Evolutionary conservation across 148 eudicot species (phyloP).

Genomic region (Rhododendron kiyosumense): DNA sequence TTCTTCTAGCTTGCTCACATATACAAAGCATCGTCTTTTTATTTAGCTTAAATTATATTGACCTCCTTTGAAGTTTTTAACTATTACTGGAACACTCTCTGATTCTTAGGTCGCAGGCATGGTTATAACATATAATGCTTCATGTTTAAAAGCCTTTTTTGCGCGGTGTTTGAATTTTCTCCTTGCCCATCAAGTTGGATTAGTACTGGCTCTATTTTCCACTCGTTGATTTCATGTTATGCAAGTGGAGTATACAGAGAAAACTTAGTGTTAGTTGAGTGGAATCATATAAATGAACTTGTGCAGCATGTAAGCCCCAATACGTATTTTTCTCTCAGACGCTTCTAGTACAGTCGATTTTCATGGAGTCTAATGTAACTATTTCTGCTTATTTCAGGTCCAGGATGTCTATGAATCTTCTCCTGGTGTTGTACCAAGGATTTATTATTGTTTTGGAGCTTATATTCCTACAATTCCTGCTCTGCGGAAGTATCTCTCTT

Average conservation of each 20-base stretch:
- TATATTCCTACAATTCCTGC: conserved; percentile 70
- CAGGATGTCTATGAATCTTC: conserved; percentile 45
- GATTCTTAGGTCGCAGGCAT: neutral
- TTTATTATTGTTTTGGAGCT: conserved; percentile 64
- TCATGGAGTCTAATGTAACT: neutral
- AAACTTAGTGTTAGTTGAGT: neutral
- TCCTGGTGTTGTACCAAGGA: conserved; percentile 60
- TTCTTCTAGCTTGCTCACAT: neutral
- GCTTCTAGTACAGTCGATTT: neutral
- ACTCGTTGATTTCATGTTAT: neutral
- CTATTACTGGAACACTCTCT: neutral
- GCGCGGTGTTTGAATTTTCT: neutral
- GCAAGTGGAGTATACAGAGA: neutral
- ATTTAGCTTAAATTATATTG: neutral
- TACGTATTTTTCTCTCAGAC: neutral
- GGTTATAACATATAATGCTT: neutral
- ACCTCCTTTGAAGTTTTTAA: neutral
- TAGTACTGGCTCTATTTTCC: neutral
- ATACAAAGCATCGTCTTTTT: neutral
- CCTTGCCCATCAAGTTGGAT: neutral
- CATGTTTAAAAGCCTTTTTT: neutral
- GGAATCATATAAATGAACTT: neutral
- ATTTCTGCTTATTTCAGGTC: conserved; percentile 44
- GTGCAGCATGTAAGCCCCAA: neutral
- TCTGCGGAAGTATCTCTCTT: conserved; percentile 58